A percentile compares a stretch with the other conserved stretches of the same genome.
Evolutionary conservation across 2,329 filamentous ascomycete species (phyloP).

Genomic region (Penicillium sp.): DNA sequence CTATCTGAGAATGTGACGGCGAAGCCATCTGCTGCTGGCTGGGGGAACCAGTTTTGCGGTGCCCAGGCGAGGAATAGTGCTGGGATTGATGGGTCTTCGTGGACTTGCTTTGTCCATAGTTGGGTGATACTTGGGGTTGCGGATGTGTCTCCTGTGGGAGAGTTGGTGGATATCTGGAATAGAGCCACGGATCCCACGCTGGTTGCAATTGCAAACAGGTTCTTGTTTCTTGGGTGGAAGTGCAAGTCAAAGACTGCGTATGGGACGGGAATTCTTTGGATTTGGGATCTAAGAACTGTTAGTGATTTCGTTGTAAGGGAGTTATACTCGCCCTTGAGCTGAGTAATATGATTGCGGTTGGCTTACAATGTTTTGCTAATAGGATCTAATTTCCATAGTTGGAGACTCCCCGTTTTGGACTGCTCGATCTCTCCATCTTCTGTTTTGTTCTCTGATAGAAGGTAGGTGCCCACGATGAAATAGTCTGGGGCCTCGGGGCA

Average conservation of each 20-base stretch:
- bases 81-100: conserved; percentile 57
- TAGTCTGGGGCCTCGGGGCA: conserved; percentile 53
- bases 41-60: conserved; percentile 43
- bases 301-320: conserved; percentile 5
- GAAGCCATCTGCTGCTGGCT: conserved; percentile 48
- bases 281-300: conserved; percentile 45
- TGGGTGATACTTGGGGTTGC: conserved; percentile 30
- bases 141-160: neutral
- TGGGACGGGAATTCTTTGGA: conserved; percentile 61
- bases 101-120: conserved; percentile 47
- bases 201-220: conserved; percentile 69
- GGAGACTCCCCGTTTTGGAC: conserved; percentile 68
- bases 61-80: conserved; percentile 75
- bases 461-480: conserved; percentile 82
- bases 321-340: neutral
- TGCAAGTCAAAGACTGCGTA: conserved; percentile 83
- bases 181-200: conserved; percentile 59
- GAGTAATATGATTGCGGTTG: neutral
- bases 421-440: conserved; percentile 46
- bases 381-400: conserved; percentile 59
- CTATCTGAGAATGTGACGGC: conserved; percentile 71
- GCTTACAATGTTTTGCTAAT: conserved; percentile 30
- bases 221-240: conserved; percentile 61
- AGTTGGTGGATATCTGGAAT: conserved; percentile 32
- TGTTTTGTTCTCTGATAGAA: conserved; percentile 50